These are phyloP conservation scores for Aegilops bicornis DNA, from an alignment of 176 grass and related monocot genomes.

Conservation along the genomic window DNA sequence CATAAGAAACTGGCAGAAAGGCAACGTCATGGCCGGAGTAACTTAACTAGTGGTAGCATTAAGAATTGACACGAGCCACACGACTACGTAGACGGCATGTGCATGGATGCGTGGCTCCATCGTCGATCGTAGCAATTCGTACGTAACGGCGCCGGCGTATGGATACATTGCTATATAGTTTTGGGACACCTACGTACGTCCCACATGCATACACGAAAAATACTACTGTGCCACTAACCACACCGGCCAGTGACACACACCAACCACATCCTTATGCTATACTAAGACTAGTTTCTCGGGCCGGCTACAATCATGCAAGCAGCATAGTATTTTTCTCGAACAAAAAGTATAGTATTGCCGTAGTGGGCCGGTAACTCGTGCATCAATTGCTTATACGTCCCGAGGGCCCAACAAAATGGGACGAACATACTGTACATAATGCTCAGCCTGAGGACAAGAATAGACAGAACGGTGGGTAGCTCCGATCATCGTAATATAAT, in stretches of 20 bases:
- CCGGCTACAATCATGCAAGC: neutral
- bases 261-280: neutral
- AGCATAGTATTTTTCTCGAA: too few species aligned
- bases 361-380: neutral
- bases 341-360: neutral
- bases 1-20: neutral
- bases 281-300: conserved; percentile 21
- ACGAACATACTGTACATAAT: neutral
- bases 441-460: neutral
- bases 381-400: neutral
- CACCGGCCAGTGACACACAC: neutral
- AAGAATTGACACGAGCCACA: neutral
- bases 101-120: neutral
- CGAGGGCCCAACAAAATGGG: neutral
- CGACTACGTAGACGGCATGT: neutral
- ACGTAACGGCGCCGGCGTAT: conserved; percentile 32
- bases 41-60: neutral
- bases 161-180: neutral
- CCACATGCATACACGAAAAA: neutral
- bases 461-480: conserved; percentile 32
- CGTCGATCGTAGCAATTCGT: neutral
- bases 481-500: conserved; percentile 4
- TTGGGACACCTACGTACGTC: neutral
- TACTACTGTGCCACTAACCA: conserved; percentile 16
- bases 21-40: neutral